Evolutionary conservation across 768 basidiomycete species (phyloP).

Genomic region (Tylopilus rubrobrunneus): DNA sequence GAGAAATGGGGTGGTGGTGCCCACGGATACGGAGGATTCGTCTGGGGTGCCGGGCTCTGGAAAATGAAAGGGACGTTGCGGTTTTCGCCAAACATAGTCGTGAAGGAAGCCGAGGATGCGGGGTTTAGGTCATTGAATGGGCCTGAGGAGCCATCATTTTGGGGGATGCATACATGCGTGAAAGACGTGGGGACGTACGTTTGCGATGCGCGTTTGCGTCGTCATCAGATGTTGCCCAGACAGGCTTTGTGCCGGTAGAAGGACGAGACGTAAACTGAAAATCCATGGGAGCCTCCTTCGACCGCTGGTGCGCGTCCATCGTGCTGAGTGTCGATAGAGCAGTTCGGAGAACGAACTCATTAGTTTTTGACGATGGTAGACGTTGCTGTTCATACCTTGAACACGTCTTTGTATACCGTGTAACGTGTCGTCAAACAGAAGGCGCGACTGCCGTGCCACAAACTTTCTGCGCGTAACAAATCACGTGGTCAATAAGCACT

Average conservation of each 20-base stretch:
- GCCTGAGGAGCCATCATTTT: constrained; percentile 36
- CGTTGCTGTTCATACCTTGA: constrained; percentile 10
- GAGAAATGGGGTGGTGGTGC: constrained; percentile 59
- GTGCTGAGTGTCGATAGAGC: neutral
- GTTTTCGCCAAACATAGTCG: constrained; percentile 61
- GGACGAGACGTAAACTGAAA: constrained; percentile 78
- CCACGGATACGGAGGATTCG: constrained; percentile 54
- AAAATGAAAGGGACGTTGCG: constrained; percentile 74
- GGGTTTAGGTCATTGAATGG: constrained; percentile 42
- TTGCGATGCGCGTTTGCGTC: constrained; percentile 59
- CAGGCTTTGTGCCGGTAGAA: constrained; percentile 46
- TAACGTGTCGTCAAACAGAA: constrained; percentile 4
- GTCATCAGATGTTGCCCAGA: constrained; percentile 48
- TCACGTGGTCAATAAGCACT: constrained; percentile 25
- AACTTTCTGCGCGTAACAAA: constrained; percentile 11
- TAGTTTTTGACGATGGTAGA: neutral
- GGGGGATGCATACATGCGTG: constrained; percentile 8
- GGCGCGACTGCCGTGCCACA: constrained; percentile 4
- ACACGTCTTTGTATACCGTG: constrained; percentile 1
- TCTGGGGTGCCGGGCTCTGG: constrained; percentile 45
- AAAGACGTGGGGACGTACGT: constrained; percentile 50
- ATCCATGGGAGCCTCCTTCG: constrained; percentile 86
- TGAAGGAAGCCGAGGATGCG: constrained; percentile 30
- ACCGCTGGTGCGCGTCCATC: constrained; percentile 39
- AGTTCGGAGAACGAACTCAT: neutral